A percentile compares a stretch with the other conserved stretches of the same genome.
phyloP scores from a whole-genome alignment of 805 yeast species.

The Metschnikowia corniflorae region DNA sequence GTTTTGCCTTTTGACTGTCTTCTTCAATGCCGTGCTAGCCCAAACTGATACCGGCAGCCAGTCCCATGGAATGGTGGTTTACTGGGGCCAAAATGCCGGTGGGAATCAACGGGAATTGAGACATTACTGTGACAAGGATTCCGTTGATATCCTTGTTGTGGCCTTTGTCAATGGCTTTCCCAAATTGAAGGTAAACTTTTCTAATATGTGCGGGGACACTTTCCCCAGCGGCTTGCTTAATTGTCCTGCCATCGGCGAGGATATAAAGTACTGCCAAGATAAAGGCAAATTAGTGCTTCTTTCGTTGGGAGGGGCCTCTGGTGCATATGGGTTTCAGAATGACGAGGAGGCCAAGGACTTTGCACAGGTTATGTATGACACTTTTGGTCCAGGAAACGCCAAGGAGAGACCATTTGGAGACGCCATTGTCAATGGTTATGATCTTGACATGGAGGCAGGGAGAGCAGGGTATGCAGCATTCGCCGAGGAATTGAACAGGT shows the following conservation, averaged over 20 bases:
- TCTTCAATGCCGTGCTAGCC: neutral
- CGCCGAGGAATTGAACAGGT: constrained; percentile 26
- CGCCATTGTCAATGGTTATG: constrained; percentile 68
- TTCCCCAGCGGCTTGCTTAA: constrained; percentile 40
- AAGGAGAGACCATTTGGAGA: constrained; percentile 30
- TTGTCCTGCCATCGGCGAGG: constrained; percentile 14
- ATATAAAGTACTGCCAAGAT: constrained; percentile 14
- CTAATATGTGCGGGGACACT: constrained; percentile 43
- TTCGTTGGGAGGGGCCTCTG: constrained; percentile 51
- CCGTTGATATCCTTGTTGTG: constrained; percentile 67
- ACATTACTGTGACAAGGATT: constrained; percentile 60
- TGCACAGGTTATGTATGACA: constrained; percentile 42
- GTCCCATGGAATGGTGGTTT: constrained; percentile 57
- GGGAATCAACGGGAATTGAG: constrained; percentile 41
- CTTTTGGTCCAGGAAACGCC: constrained; percentile 34
- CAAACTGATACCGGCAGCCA: neutral
- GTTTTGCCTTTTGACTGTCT: too few relatives aligned
- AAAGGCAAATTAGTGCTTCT: constrained; percentile 14
- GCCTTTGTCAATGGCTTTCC: constrained; percentile 71
- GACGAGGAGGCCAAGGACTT: constrained; percentile 55
- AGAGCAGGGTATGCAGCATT: constrained; percentile 28
- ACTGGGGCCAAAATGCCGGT: constrained; percentile 83
- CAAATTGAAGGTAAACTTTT: constrained; percentile 45
- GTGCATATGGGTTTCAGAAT: constrained; percentile 49
- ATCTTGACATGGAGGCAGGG: constrained; percentile 58